Conservation (phyloP, 2,329 filamentous ascomycete genomes). For the Pseudofabraea citricarpa region DNA sequence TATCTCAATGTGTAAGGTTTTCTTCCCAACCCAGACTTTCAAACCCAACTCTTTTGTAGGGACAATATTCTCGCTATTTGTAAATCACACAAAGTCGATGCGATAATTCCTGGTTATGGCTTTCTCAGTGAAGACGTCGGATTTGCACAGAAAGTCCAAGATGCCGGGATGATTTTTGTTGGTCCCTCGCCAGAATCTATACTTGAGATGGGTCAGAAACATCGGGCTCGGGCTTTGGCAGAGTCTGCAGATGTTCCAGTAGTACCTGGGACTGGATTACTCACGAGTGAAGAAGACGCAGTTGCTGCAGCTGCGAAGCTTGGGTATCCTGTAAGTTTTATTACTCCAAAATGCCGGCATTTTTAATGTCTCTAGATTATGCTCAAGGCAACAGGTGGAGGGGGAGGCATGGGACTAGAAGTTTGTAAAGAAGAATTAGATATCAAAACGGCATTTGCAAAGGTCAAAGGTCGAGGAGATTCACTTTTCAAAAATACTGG, state of each 20-base stretch:
- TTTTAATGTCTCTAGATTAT: conserved; percentile 27
- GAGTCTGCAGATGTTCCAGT: conserved; percentile 26
- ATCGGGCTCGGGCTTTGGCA: conserved; percentile 31
- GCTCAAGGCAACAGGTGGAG: conserved; percentile 43
- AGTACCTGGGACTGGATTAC: conserved; percentile 30
- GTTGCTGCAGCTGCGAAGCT: conserved; percentile 23
- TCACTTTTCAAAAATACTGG: conserved; percentile 45
- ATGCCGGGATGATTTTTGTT: conserved; percentile 52
- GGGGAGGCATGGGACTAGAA: conserved; percentile 40
- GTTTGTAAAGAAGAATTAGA: conserved; percentile 28
- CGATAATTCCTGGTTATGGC: conserved; percentile 62
- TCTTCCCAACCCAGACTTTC: not conserved
- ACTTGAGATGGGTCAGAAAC: conserved; percentile 33
- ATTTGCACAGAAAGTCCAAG: conserved; percentile 48
- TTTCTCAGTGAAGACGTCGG: conserved; percentile 59
- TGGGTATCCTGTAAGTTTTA: conserved; percentile 25
- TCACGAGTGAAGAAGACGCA: conserved; percentile 25
- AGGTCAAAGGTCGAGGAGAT: conserved; percentile 33
- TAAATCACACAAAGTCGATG: conserved; percentile 32
- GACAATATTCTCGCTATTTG: conserved; percentile 5
- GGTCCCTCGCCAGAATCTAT: conserved; percentile 48
- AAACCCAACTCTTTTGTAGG: not conserved
- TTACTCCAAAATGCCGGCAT: not conserved
- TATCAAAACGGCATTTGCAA: conserved; percentile 29
- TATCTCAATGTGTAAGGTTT: conserved; percentile 4